phyloP scores from a whole-genome alignment of 2,329 filamentous ascomycete species.

The Aureobasidium sp. region DNA sequence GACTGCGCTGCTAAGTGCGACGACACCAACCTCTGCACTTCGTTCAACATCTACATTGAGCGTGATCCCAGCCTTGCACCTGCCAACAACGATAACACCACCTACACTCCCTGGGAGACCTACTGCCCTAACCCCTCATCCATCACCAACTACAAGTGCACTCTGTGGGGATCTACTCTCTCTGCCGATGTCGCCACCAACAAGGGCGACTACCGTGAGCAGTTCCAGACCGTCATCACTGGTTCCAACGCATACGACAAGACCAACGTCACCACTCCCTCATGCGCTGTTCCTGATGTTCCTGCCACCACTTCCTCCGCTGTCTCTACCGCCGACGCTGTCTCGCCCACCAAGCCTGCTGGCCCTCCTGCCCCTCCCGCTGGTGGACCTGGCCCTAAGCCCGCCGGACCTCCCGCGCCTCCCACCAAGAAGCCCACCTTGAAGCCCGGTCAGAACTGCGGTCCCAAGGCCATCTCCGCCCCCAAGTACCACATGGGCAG shows the following conservation, averaged over 20 bases:
- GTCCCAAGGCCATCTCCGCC: conserved; percentile 16
- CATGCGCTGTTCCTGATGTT: neutral
- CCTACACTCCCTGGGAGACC: conserved; percentile 20
- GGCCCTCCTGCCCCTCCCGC: neutral
- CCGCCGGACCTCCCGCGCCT: neutral
- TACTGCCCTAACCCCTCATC: conserved; percentile 30
- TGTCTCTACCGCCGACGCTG: neutral
- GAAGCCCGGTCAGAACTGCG: conserved; percentile 20
- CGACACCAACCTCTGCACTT: conserved; percentile 25
- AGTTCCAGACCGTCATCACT: conserved; percentile 25
- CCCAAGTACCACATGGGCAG: conserved; percentile 17
- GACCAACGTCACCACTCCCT: conserved; percentile 19
- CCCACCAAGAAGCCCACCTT: conserved; percentile 3
- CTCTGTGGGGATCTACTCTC: conserved; percentile 31
- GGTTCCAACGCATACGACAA: conserved; percentile 25
- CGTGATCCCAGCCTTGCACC: conserved; percentile 28
- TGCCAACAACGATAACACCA: conserved; percentile 21
- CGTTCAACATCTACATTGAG: conserved; percentile 31
- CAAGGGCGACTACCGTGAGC: conserved; percentile 20
- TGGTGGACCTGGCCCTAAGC: neutral
- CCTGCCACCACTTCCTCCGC: neutral
- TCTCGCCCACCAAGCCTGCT: neutral
- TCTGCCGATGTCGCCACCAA: conserved; percentile 23
- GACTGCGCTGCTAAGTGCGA: conserved; percentile 27
- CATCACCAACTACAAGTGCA: conserved; percentile 34